Evolutionary conservation across 2,329 filamentous ascomycete genomes (phyloP), one percentile per base, ranked within the genome.

Genomic region (Monascus ruber): DNA sequence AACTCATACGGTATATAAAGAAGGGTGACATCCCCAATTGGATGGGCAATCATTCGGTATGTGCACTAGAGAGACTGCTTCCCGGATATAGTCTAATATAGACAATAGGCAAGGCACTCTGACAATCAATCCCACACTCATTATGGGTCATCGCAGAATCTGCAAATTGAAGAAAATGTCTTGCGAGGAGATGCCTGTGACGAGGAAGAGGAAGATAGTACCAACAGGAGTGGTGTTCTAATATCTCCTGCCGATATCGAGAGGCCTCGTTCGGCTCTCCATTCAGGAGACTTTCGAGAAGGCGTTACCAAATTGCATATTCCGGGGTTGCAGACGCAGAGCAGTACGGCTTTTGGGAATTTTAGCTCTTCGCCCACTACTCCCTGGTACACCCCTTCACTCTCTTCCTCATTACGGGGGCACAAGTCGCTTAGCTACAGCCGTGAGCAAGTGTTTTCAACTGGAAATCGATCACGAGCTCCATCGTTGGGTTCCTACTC

Each of bases 1-100:
- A 88, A 60, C 68, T 94, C 51, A 95, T 96, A 41, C 77, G 87
- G 61, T 75, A 81, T 47, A 72, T 95, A 48, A 95, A 95, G 66
- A 77, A 76, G 59, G 79, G 78, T 27, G 79, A 87, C 62, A 83
- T 77, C 53, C 81, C 84, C 31, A 76, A 77, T 4, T 91, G 85
- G 85, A 69, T 80, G 31, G 74, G 78, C 26, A 77, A 72, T 55
- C 72, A 73, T 52, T 72, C 75, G 69, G 81, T 73, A 58, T 53
- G 64, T 60, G 29, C n/a, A 43, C 8, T 46, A 43, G 44, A 43
- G 42, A 24, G 42, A 42, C n/a, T 31, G 32, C 26, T 31, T 32
- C 26, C 29, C 32, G 38, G 36, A 11, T 29, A 17, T 17, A 46
- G 46, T 5, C 17, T 17, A 17, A 17, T 3, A 17, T 17, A 17